Evolutionary conservation across 495 filamentous ascomycete species (phyloP).

Genomic region (Darksidea phi): DNA sequence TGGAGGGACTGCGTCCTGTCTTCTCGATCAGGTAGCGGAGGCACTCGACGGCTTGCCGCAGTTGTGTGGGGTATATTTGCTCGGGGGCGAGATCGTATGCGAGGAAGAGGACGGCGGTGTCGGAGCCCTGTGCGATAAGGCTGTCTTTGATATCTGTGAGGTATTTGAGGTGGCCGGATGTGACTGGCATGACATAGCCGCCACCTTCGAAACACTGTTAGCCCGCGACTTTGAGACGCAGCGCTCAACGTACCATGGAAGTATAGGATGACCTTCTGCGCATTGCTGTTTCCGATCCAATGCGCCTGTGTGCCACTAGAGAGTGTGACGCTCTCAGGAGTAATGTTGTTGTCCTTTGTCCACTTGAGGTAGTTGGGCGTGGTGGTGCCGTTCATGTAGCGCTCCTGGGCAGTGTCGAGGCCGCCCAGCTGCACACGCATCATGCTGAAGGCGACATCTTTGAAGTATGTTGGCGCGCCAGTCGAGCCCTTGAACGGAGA

Average conservation of each 20-base stretch:
- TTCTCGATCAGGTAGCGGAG: constrained; percentile 55
- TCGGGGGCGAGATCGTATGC: constrained; percentile 59
- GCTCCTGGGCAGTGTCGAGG: constrained; percentile 37
- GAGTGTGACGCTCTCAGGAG: constrained; percentile 52
- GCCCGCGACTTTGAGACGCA: not conserved
- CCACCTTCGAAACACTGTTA: constrained; percentile 51
- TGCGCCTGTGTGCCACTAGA: constrained; percentile 50
- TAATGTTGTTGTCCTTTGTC: constrained; percentile 49
- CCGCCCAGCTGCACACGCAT: constrained; percentile 36
- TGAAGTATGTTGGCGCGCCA: constrained; percentile 38
- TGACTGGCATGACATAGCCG: constrained; percentile 54
- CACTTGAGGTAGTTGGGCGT: constrained; percentile 49
- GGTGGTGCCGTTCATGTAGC: constrained; percentile 44
- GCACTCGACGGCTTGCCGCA: constrained; percentile 54
- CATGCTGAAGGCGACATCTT: constrained; percentile 42
- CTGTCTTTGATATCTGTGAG: constrained; percentile 46
- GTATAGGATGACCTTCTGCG: constrained; percentile 58
- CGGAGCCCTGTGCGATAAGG: constrained; percentile 48
- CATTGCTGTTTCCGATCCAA: constrained; percentile 59
- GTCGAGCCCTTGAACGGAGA: constrained; percentile 36
- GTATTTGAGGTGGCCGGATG: constrained; percentile 50
- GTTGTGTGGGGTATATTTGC: constrained; percentile 56
- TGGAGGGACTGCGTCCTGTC: constrained; percentile 43
- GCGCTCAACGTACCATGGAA: constrained; percentile 54
- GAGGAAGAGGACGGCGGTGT: constrained; percentile 53